Conservation (phyloP, 208 protist species). For the Polymyxa betae region DNA sequence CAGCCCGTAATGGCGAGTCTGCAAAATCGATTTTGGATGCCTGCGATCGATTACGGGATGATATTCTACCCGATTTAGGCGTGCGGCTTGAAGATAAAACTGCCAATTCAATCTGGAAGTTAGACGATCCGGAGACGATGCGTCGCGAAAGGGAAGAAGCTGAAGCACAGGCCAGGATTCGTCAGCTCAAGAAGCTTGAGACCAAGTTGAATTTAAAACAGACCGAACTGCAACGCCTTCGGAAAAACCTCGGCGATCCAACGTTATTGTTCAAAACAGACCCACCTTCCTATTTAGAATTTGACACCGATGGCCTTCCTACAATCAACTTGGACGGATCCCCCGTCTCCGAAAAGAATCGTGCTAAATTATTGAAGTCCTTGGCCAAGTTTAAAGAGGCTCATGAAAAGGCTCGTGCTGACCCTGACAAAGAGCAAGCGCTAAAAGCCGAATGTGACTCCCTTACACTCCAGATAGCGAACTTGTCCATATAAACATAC, state of each 20-base stretch:
- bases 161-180: not conserved
- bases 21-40: constrained; percentile 33
- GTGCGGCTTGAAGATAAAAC: constrained; percentile 69
- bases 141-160: not conserved
- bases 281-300: not conserved
- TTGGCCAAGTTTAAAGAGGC: constrained; percentile 11
- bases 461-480: not conserved
- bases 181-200: not conserved
- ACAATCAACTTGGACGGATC: not conserved
- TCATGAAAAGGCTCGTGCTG: constrained; percentile 7
- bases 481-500: not conserved
- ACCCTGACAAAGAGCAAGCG: not conserved
- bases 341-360: constrained; percentile 9
- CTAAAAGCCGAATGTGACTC: not conserved
- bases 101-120: constrained; percentile 63
- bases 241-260: constrained; percentile 13
- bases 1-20: not conserved
- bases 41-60: constrained; percentile 68
- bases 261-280: not conserved
- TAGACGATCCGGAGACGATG: constrained; percentile 65
- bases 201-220: not conserved
- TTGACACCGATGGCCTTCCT: constrained; percentile 55
- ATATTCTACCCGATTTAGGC: constrained; percentile 64
- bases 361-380: constrained; percentile 48
- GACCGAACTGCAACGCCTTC: not conserved